Evolutionary conservation across 1,284 basidiomycete species (phyloP), one percentile per base, ranked within the genome.

Genomic region (Cystobasidiaceae sp.): DNA sequence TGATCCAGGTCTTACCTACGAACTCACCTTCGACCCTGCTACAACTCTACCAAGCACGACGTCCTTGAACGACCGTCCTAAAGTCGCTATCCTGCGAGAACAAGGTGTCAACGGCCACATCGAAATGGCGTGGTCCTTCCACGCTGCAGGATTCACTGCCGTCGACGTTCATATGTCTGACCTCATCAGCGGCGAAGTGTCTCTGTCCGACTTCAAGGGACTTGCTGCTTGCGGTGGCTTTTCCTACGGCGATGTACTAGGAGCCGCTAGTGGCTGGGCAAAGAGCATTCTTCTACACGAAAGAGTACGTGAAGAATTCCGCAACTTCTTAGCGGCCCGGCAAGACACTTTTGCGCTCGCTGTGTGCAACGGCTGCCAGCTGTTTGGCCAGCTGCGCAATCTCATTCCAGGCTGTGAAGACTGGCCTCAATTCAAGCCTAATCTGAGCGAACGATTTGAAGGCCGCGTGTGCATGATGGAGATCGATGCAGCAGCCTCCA

Each of bases 101-200:
- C 94, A 98, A 77, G 96, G 94, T 71, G 93, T 98, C 69, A 99
- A 99, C 76, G 94, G 96, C 0, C 93, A 98, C 67, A 82, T 92
- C 51, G 94, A 99, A 81, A 97, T 99, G 94, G 96, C 90, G 0
- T 98, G 91, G 90, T 85, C 93, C 13, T 98, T 98, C 80, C 82
- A 86, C 28, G 86, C 84, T 0, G 93, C 93, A 17, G 96, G 96
- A 6, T 98, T 98, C 77, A 86, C 90, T 68, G 87, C 93, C 4
- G 80, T 97, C 65, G 96, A 99, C 75, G 90, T 98, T 3, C 94
- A 98, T 80, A 98, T 97, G 94, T 90, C 91, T 19, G 94, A 99
- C 76, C 85, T 99, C 75, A 85, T 98, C 72, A 81, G 81, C 34
- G 90, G 90, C 50, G 75, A 75, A 13, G 78, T 86, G 50, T 82